These are phyloP conservation scores for Pseudisothecium myosuroides DNA, from an alignment of 225 moss, liverwort and hornwort genomes.

Conservation along the genomic window DNA sequence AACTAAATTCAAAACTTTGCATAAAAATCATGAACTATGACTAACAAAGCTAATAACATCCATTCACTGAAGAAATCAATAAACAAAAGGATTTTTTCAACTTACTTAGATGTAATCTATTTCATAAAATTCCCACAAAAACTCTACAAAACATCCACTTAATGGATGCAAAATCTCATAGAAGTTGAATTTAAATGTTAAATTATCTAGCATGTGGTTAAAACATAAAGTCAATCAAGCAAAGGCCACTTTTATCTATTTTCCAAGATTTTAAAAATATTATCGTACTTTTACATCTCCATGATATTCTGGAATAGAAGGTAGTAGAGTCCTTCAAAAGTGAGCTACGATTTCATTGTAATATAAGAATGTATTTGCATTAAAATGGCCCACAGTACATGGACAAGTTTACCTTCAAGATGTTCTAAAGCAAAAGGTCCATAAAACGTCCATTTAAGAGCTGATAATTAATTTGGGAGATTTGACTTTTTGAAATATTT, in stretches of 20 bases:
- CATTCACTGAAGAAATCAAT: background rate
- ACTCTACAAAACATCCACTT: background rate
- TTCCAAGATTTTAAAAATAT: background rate
- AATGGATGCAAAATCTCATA: background rate
- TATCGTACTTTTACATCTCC: background rate
- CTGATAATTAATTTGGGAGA: too few relatives aligned
- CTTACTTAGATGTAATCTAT: background rate
- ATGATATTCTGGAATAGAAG: background rate
- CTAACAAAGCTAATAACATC: background rate
- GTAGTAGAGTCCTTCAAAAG: fast-evolving
- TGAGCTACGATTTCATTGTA: background rate
- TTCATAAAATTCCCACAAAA: background rate
- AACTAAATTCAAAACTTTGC: too few relatives aligned
- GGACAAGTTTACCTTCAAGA: background rate
- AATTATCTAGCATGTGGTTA: background rate
- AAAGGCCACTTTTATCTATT: background rate
- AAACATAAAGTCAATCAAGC: background rate
- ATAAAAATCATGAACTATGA: too few relatives aligned
- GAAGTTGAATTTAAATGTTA: background rate
- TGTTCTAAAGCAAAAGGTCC: background rate
- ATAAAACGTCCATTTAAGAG: too few relatives aligned
- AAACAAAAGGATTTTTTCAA: background rate
- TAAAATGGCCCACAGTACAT: too few relatives aligned
- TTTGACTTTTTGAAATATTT: too few relatives aligned
- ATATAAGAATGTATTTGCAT: background rate